A percentile compares a stretch with the other conserved stretches of the same genome.
Conservation (phyloP, 768 basidiomycete genomes). For the Russula brevipes region DNA sequence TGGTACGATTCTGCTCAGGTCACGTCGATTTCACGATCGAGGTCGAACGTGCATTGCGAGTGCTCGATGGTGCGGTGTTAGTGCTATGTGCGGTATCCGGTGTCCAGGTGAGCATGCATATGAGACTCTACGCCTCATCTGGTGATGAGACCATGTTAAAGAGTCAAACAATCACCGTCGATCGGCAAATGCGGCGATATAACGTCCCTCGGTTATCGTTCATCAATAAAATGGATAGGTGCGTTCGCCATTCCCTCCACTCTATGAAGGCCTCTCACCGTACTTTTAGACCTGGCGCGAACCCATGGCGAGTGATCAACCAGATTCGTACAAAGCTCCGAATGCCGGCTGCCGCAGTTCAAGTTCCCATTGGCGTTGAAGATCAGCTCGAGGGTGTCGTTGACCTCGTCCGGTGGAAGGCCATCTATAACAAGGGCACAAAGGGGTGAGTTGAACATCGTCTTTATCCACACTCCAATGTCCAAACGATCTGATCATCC, state of each 20-base stretch:
- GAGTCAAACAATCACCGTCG: constrained; percentile 98
- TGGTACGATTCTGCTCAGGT: constrained; percentile 42
- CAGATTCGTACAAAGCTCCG: constrained; percentile 90
- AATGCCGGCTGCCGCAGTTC: constrained; percentile 90
- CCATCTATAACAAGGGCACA: constrained; percentile 88
- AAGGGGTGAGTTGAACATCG: constrained; percentile 67
- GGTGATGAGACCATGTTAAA: constrained; percentile 29
- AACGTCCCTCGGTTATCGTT: constrained; percentile 94
- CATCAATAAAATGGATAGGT: constrained; percentile 99
- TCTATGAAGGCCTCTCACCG: no score
- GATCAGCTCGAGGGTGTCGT: constrained; percentile 86
- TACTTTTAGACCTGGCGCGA: constrained; percentile 76
- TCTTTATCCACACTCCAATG: neutral
- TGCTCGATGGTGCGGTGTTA: constrained; percentile 92
- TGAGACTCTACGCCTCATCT: neutral
- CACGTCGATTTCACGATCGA: constrained; percentile 99
- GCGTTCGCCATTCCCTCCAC: constrained; percentile 6
- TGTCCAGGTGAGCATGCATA: constrained; percentile 62
- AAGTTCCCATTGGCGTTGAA: constrained; percentile 91
- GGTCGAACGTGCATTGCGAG: constrained; percentile 93
- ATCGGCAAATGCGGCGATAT: constrained; percentile 97
- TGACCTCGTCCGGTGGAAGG: constrained; percentile 91
- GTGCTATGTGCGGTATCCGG: constrained; percentile 97
- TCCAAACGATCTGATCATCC: neutral
- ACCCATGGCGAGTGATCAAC: constrained; percentile 90